phyloP scores from a whole-genome alignment of 257 asterid species.

The Salvia rosmarinus region DNA sequence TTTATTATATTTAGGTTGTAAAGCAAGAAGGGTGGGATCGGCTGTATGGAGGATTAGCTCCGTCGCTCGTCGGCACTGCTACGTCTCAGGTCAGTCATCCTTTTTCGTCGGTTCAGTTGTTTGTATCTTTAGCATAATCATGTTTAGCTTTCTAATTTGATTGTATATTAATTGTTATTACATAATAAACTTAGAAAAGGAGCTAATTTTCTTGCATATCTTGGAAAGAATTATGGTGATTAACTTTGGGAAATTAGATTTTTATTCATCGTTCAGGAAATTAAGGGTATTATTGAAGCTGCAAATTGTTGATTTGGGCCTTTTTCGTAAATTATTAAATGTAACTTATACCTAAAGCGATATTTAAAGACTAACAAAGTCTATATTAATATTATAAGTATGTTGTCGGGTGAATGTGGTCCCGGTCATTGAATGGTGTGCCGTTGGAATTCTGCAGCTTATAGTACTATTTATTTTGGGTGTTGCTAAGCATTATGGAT shows the following conservation, averaged over 20 bases:
- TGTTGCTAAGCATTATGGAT: constrained; percentile 34
- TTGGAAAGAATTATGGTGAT: neutral
- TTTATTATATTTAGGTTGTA: constrained; percentile 64
- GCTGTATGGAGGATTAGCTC: constrained; percentile 86
- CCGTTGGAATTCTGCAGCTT: constrained; percentile 40
- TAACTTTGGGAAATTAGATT: neutral
- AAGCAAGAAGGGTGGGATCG: constrained; percentile 91
- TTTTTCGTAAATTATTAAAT: constrained; percentile 1
- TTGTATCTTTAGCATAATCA: constrained; percentile 3
- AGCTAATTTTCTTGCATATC: neutral
- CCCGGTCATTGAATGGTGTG: constrained; percentile 52
- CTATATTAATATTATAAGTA: neutral
- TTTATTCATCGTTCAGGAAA: neutral
- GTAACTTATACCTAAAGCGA: constrained; percentile 8
- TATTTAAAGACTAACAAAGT: neutral
- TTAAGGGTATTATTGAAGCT: neutral
- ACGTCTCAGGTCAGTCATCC: constrained; percentile 70
- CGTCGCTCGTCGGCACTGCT: constrained; percentile 92
- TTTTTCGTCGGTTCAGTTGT: constrained; percentile 10
- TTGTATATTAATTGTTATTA: neutral
- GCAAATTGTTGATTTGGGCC: constrained; percentile 19
- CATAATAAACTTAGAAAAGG: neutral
- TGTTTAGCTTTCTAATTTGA: neutral
- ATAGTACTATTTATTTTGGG: constrained; percentile 30
- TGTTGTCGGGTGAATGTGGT: constrained; percentile 42